These are phyloP conservation scores for Collybiopsis luxurians DNA, from an alignment of 768 basidiomycete genomes.

Conservation along the genomic window DNA sequence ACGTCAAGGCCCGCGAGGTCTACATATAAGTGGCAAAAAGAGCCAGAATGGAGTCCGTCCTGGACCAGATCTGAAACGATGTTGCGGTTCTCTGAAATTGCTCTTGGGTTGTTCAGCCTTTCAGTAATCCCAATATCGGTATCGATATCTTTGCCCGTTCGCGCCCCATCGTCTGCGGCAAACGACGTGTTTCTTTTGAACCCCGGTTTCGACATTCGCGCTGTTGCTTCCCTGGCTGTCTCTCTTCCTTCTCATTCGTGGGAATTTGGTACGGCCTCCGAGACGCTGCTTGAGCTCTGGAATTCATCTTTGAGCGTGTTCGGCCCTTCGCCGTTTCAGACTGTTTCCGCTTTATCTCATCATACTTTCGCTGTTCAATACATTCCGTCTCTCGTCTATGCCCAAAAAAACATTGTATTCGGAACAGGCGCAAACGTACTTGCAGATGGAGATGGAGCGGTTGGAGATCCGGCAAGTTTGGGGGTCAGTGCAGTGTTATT, in stretches of 20 bases:
- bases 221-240: slow-evolving; percentile 5
- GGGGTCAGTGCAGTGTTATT: slow-evolving; percentile 45
- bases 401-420: slow-evolving; percentile 32
- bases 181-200: slow-evolving; percentile 1
- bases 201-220: slow-evolving; percentile 10
- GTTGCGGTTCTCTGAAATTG: not conserved
- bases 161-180: not conserved
- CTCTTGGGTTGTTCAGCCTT: not conserved
- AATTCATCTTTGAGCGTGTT: slow-evolving; percentile 39
- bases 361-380: slow-evolving; percentile 13
- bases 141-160: not conserved
- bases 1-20: too few relatives aligned
- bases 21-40: too few relatives aligned
- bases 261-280: slow-evolving; percentile 42
- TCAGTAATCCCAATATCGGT: not conserved
- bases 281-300: slow-evolving; percentile 43
- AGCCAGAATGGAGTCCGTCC: too few relatives aligned
- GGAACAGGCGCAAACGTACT: slow-evolving; percentile 33
- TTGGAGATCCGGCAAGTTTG: slow-evolving; percentile 46
- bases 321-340: slow-evolving; percentile 32
- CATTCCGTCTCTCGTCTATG: slow-evolving; percentile 34
- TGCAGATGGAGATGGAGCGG: slow-evolving; percentile 36
- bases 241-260: slow-evolving; percentile 22
- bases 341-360: slow-evolving; percentile 12
- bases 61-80: too few relatives aligned